phyloP scores from a whole-genome alignment of 495 filamentous ascomycete species.

The Penicillium riverlandense region DNA sequence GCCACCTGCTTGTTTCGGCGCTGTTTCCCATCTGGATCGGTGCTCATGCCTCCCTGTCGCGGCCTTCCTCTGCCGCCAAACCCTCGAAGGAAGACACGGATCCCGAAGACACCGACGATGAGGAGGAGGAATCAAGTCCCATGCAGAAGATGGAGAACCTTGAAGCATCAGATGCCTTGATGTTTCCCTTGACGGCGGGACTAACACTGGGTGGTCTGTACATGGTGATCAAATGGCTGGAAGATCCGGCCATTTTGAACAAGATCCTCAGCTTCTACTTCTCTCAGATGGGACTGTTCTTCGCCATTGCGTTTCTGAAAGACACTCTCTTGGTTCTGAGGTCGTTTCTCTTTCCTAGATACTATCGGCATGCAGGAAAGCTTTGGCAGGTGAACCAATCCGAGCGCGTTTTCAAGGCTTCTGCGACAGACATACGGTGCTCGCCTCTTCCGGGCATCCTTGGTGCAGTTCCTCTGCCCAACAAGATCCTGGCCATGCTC shows the following conservation, averaged over 20 bases:
- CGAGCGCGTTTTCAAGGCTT: slow-evolving; percentile 20
- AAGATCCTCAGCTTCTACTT: slow-evolving; percentile 82
- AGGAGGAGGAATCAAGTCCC: slow-evolving; percentile 39
- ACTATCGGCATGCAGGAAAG: slow-evolving; percentile 29
- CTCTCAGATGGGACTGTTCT: slow-evolving; percentile 68
- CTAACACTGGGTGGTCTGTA: slow-evolving; percentile 69
- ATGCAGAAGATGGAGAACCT: slow-evolving; percentile 65
- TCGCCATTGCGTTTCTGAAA: slow-evolving; percentile 59
- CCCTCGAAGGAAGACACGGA: slow-evolving; percentile 35
- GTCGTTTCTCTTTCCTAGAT: slow-evolving; percentile 65
- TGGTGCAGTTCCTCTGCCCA: slow-evolving; percentile 34
- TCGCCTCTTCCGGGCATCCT: slow-evolving; percentile 51
- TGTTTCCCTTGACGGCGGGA: slow-evolving; percentile 81
- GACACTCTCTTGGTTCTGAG: slow-evolving; percentile 58
- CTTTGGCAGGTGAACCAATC: slow-evolving; percentile 31
- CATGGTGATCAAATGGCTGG: slow-evolving; percentile 80
- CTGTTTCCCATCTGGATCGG: slow-evolving; percentile 68
- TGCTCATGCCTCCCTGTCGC: slow-evolving; percentile 61
- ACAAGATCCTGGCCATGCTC: slow-evolving; percentile 18
- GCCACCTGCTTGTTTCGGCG: slow-evolving; percentile 60
- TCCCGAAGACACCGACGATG: slow-evolving; percentile 48
- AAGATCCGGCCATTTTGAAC: slow-evolving; percentile 75
- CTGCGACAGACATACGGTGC: slow-evolving; percentile 7
- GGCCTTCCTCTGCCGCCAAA: slow-evolving; percentile 72
- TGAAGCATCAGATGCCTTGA: slow-evolving; percentile 70